phyloP scores from a whole-genome alignment of 2,329 filamentous ascomycete species.

The Gyromitra esculenta region DNA sequence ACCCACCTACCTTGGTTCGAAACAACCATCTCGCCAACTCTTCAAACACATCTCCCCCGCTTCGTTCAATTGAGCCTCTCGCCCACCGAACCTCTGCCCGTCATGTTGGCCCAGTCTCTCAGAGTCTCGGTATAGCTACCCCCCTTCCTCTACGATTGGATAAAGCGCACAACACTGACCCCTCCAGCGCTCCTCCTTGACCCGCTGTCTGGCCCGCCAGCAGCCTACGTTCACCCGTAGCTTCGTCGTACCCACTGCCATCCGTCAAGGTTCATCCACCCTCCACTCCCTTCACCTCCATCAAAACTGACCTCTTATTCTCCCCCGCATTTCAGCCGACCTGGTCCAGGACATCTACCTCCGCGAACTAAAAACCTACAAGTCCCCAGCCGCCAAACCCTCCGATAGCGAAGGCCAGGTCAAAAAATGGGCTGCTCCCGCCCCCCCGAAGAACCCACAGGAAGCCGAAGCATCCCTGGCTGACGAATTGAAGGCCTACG shows the following conservation, averaged over 20 bases:
- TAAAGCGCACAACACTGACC: slow-evolving; percentile 13
- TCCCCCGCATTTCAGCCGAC: slow-evolving; percentile 73
- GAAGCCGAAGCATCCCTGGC: slow-evolving; percentile 81
- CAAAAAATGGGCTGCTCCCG: slow-evolving; percentile 82
- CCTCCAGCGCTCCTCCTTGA: slow-evolving; percentile 50
- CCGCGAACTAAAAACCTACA: slow-evolving; percentile 94
- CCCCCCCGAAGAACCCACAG: slow-evolving; percentile 86
- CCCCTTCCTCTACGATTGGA: slow-evolving; percentile 19
- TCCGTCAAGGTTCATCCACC: slow-evolving; percentile 69
- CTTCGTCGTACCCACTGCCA: slow-evolving; percentile 70
- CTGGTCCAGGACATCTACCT: slow-evolving; percentile 98
- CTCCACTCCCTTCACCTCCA: slow-evolving; percentile 66
- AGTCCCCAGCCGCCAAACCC: slow-evolving; percentile 82
- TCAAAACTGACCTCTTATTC: slow-evolving; percentile 65
- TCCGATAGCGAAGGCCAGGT: slow-evolving; percentile 90
- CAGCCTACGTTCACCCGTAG: slow-evolving; percentile 70
- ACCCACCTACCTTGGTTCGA: slow-evolving; percentile 2
- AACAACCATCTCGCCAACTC: slow-evolving; percentile 33
- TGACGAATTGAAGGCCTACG: slow-evolving; percentile 91
- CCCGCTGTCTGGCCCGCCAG: slow-evolving; percentile 66
- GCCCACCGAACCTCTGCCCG: slow-evolving; percentile 1
- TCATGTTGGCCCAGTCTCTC: slow-evolving; percentile 68
- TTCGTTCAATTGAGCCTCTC: slow-evolving; percentile 25
- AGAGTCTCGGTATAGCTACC: slow-evolving; percentile 67
- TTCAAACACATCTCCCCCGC: slow-evolving; percentile 37